Base-by-base conservation (phyloP, 345 rosid species). In the Lepidium africanum region DNA sequence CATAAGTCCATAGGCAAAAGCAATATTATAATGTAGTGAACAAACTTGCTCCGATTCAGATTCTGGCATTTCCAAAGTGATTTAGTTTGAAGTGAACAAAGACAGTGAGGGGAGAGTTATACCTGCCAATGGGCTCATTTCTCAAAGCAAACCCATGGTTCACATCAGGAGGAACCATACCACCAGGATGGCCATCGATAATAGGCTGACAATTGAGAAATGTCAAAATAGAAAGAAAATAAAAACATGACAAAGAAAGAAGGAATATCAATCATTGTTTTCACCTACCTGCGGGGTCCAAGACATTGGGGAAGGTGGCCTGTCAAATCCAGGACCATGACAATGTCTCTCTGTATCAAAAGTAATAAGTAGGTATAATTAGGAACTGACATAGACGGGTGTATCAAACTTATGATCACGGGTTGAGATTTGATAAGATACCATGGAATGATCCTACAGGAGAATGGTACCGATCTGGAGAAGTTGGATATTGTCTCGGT, bases 281-380 rank as follows among this genome's bases (percentile, higher is more conserved):
- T 40, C 32, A 66, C 82, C 41, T 71, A 89, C 96, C 85, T 85
- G 89, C 23, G 85, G 82, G 55, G 83, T 80, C 92, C 90, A 89
- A 47, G 86, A 82, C 82, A 85, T 80, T 46, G 96, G 96, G 39
- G 96, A 86, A 36, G 86, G 78, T 63, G 85, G 82, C 45, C 82
- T 77, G 50, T 86, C 96, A 83, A 75, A 86, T 41, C 81, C 80
- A 62, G 86, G 87, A 70, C 87, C 89, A 79, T 83, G 83, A 61
- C 84, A 84, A 62, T 72, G 87, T 63, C 85, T 78, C 45, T 86
- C 96, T 74, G 69, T 46, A 56, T 81, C 64, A 59, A 76, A 84
- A 14, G 80, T 72, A 76, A 76, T 16, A 25, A 43, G 59, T 69
- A 6, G 73, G 78, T 49, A 79, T 84, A 13, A 75, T 25, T 13